A percentile compares a stretch with the other conserved stretches of the same genome.
phyloP scores from a whole-genome alignment of 2,329 filamentous ascomycete genomes.

The Monilinia laxa region DNA sequence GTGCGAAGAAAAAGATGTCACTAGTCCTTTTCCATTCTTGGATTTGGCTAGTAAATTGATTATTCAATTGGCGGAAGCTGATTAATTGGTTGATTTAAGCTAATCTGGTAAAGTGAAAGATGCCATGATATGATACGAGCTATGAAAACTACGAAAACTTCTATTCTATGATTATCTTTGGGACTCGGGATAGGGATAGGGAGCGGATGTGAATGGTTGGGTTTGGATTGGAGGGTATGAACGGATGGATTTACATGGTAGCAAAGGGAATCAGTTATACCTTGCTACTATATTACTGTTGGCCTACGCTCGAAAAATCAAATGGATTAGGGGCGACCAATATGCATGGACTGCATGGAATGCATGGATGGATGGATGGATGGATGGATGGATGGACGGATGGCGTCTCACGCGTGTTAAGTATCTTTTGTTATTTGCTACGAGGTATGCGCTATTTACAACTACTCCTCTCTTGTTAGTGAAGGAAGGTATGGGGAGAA shows the following conservation, averaged over 20 bases:
- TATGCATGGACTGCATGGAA: not conserved
- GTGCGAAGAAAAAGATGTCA: conserved; percentile 90
- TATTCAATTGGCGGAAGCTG: conserved; percentile 84
- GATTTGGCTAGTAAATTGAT: conserved; percentile 91
- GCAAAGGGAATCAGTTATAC: not conserved
- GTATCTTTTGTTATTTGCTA: too few relatives aligned
- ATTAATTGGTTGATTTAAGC: conserved; percentile 43
- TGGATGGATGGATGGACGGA: too few relatives aligned
- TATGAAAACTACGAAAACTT: not conserved
- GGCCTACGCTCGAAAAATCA: not conserved
- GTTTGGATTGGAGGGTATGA: not conserved
- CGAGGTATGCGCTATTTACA: too few relatives aligned
- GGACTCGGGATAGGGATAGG: not conserved
- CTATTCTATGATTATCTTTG: conserved; percentile 1
- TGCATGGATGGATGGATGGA: not conserved
- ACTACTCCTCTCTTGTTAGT: too few relatives aligned
- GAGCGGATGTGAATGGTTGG: not conserved
- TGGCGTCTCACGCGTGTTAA: too few relatives aligned
- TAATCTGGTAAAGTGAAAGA: not conserved
- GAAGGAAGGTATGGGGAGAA: too few relatives aligned
- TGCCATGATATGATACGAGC: not conserved
- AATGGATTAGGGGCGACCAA: not conserved
- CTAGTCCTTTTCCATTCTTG: conserved; percentile 91
- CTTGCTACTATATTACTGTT: conserved; percentile 2
- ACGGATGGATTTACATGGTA: not conserved